Evolutionary conservation across 2,329 filamentous ascomycete genomes (phyloP), one percentile per base, ranked within the genome.

Genomic region (Alternaria sp.): DNA sequence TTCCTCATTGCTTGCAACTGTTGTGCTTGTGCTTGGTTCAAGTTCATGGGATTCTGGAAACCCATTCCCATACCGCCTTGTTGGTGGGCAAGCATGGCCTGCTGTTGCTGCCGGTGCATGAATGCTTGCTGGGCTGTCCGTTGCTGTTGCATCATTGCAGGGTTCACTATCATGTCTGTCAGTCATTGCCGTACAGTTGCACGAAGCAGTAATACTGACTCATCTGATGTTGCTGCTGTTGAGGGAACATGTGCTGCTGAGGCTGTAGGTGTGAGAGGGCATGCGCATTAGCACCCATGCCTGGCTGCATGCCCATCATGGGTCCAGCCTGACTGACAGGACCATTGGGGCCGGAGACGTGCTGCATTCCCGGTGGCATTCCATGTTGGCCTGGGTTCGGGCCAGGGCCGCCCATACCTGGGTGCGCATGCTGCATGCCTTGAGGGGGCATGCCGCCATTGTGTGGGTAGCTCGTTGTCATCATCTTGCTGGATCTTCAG

Each of bases 281-380:
- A 79, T 92, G 90, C 61, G 87, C 85, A 78, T 88, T 90, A 27
- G 84, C 85, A 55, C 83, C 85, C 66, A 81, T 82, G 63, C 90
- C 87, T 30, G 89, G 90, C 65, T 90, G 90, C 88, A 94, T 92
- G 59, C 86, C 89, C 90, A 94, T 92, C 85, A 93, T 87, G 58
- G 88, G 86, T 28, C 85, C 85, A 49, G 86, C 87, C 71, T 91
- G 89, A 75, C 88, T 92, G 67, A 92, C 89, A 75, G 87, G 86
- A 63, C 86, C 87, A 67, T 88, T 89, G 20, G 91, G 90, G 36
- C 87, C 90, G 59, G 91, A 91, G 28, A 90, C 90, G 63, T 86
- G 91, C 70, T 91, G 90, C 79, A 89, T 87, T 68, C 86, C 87
- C 66, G 90, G 89, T 54, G 84, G 85, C 78, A 90, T 90, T 41